Conservation (phyloP, 1,284 basidiomycete species). For the Kwoniella shivajii region DNA sequence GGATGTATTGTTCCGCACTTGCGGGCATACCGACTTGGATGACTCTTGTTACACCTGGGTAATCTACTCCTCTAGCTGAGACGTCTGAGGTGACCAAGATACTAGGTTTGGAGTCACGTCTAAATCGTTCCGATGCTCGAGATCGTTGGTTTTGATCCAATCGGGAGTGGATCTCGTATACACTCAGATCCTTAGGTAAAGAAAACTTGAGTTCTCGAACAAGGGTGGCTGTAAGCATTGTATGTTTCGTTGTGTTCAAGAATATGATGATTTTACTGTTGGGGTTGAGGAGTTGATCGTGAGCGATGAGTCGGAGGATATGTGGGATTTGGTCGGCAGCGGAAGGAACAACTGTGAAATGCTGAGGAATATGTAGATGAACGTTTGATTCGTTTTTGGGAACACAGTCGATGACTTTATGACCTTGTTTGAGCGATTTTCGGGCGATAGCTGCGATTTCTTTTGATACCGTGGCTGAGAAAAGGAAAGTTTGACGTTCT, state of each 20-base stretch:
- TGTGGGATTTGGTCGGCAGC: conserved; percentile 76
- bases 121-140: conserved; percentile 69
- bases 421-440: conserved; percentile 64
- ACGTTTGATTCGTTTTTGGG: conserved; percentile 65
- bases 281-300: conserved; percentile 82
- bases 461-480: conserved; percentile 76
- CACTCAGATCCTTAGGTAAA: conserved; percentile 59
- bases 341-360: conserved; percentile 71
- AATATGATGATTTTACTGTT: conserved; percentile 85
- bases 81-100: conserved; percentile 87
- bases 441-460: conserved; percentile 58
- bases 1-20: conserved; percentile 77
- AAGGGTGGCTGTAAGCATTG: conserved; percentile 71
- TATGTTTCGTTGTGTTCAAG: conserved; percentile 85
- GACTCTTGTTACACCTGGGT: conserved; percentile 86
- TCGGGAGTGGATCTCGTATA: conserved; percentile 88
- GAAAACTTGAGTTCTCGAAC: conserved; percentile 60
- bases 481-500: conserved; percentile 86
- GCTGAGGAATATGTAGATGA: conserved; percentile 79
- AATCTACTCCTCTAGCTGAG: conserved; percentile 87
- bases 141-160: conserved; percentile 68
- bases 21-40: conserved; percentile 86
- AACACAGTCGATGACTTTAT: conserved; percentile 64
- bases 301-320: conserved; percentile 75
- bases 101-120: conserved; percentile 62